These are phyloP conservation scores for Colletotrichum caudatum DNA, from an alignment of 2,329 filamentous ascomycete species.

Conservation along the genomic window DNA sequence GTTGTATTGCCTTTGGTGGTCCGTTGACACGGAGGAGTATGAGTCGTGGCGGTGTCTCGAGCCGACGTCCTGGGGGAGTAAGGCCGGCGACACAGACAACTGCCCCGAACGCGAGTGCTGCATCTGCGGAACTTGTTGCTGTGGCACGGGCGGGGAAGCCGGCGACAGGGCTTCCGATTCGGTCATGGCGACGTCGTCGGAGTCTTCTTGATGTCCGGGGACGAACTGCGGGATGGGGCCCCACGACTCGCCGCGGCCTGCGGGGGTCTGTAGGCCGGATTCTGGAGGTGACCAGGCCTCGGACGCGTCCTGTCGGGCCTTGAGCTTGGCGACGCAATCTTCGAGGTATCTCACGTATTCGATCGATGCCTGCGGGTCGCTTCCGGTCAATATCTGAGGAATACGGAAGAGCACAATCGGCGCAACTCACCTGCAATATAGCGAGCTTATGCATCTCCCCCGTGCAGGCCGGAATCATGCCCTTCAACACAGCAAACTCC, in stretches of 20 bases:
- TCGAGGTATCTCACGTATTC: constrained; percentile 96
- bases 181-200: constrained; percentile 71
- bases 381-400: constrained; percentile 1
- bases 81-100: constrained; percentile 65
- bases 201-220: constrained; percentile 55
- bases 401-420: not conserved
- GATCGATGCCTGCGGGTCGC: constrained; percentile 80
- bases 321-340: constrained; percentile 85
- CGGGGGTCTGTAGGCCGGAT: constrained; percentile 48
- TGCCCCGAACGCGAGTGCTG: constrained; percentile 50
- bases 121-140: constrained; percentile 23
- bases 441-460: constrained; percentile 99
- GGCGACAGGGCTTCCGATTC: constrained; percentile 62
- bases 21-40: constrained; percentile 63
- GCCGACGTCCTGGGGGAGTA: constrained; percentile 59
- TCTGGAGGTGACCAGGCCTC: constrained; percentile 44
- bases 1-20: constrained; percentile 62
- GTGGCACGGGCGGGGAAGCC: constrained; percentile 53
- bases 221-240: constrained; percentile 45
- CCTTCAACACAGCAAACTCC: constrained; percentile 92
- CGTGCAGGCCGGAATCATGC: constrained; percentile 95
- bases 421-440: constrained; percentile 82
- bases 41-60: constrained; percentile 59
- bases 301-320: constrained; percentile 64
- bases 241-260: constrained; percentile 45